Percentiles rank a stretch among this genome's conserved stretches.
phyloP scores from a whole-genome alignment of 257 asterid genomes.

The Linderniella brevidens region DNA sequence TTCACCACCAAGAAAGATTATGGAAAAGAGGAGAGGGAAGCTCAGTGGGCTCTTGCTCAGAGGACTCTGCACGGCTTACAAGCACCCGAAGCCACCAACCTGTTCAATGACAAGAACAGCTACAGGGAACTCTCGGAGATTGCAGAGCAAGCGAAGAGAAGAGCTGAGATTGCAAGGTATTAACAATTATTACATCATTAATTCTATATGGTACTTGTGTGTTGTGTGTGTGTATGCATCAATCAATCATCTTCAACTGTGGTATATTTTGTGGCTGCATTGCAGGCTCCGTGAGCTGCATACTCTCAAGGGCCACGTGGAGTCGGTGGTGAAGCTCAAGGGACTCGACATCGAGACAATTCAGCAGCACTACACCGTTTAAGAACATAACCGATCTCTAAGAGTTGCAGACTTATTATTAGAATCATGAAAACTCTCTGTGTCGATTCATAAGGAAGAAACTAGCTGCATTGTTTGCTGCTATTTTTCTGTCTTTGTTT shows the following conservation, averaged over 20 bases:
- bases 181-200: background rate
- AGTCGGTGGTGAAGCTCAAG: slow-evolving; percentile 25
- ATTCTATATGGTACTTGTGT: too few species aligned
- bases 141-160: slow-evolving; percentile 79
- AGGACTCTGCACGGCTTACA: slow-evolving; percentile 88
- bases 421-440: too few species aligned
- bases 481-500: too few species aligned
- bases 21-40: slow-evolving; percentile 86
- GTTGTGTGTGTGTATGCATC: too few species aligned
- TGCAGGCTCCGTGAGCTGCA: slow-evolving; percentile 32
- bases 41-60: slow-evolving; percentile 95
- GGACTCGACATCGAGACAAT: slow-evolving; percentile 27
- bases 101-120: slow-evolving; percentile 48
- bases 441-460: too few species aligned
- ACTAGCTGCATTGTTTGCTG: too few species aligned
- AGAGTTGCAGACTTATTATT: too few species aligned
- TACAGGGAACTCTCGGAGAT: slow-evolving; percentile 83
- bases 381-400: background rate
- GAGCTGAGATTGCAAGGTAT: slow-evolving; percentile 92
- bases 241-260: background rate
- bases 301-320: slow-evolving; percentile 31
- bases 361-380: slow-evolving; percentile 27
- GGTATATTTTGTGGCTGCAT: background rate
- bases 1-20: slow-evolving; percentile 81
- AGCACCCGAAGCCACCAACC: slow-evolving; percentile 24